phyloP scores from a whole-genome alignment of 345 rosid species.

The Melaleuca quinquenervia region DNA sequence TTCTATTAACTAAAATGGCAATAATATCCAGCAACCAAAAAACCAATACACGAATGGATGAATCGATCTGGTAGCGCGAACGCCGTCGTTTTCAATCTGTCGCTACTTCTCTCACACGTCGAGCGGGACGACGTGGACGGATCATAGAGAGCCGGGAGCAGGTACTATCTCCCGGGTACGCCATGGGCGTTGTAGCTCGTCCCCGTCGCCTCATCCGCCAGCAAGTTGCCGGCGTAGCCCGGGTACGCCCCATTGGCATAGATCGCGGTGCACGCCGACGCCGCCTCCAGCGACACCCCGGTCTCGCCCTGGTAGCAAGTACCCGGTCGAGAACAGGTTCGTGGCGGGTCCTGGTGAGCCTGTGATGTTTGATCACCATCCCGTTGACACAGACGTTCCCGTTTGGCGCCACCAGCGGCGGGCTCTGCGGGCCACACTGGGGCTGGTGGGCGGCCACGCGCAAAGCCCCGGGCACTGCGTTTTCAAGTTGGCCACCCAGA shows the following conservation, averaged over 20 bases:
- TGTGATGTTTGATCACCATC: slow-evolving; percentile 67
- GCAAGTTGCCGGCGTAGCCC: slow-evolving; percentile 57
- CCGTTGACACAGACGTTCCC: slow-evolving; percentile 75
- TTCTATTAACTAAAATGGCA: too few species aligned
- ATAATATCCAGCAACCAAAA: too few species aligned
- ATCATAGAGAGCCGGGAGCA: slow-evolving; percentile 71
- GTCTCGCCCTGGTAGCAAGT: slow-evolving; percentile 60
- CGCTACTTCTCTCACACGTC: slow-evolving; percentile 12
- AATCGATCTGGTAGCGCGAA: neutral
- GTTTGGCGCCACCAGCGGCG: slow-evolving; percentile 69
- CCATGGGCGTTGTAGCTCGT: slow-evolving; percentile 74
- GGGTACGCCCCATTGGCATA: slow-evolving; percentile 78
- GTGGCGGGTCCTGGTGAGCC: slow-evolving; percentile 73
- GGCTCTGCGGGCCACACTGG: slow-evolving; percentile 58
- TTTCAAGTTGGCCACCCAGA: slow-evolving; percentile 82
- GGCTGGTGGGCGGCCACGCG: slow-evolving; percentile 94
- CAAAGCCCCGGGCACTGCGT: slow-evolving; percentile 81
- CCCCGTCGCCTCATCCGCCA: slow-evolving; percentile 51
- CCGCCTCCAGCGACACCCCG: slow-evolving; percentile 74
- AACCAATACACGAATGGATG: neutral
- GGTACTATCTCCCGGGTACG: slow-evolving; percentile 50
- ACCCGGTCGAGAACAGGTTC: slow-evolving; percentile 77
- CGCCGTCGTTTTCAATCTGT: neutral
- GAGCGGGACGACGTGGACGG: slow-evolving; percentile 48
- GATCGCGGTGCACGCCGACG: slow-evolving; percentile 70